These are phyloP conservation scores for Fusarium sp. DNA, from an alignment of 2,329 filamentous ascomycete genomes.

Conservation along the genomic window DNA sequence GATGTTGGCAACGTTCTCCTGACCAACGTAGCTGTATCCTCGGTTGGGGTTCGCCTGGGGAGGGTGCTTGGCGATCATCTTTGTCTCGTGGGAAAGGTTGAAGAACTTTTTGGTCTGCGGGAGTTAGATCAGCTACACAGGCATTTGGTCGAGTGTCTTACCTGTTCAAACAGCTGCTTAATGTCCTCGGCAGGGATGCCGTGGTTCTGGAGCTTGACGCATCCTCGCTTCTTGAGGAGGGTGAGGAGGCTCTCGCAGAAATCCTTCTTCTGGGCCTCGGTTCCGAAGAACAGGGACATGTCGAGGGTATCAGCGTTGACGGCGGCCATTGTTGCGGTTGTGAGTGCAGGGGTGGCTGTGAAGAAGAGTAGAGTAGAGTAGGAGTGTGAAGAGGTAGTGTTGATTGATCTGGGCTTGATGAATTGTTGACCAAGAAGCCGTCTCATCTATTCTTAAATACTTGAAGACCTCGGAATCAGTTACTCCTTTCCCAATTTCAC, in stretches of 20 bases:
- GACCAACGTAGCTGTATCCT: conserved; percentile 51
- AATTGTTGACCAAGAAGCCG: not conserved
- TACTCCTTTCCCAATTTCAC: conserved; percentile 14
- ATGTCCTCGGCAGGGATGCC: conserved; percentile 39
- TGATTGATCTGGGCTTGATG: conserved; percentile 4
- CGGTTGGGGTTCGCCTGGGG: conserved; percentile 51
- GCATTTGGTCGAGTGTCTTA: not conserved
- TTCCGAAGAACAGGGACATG: conserved; percentile 47
- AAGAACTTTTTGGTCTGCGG: conserved; percentile 47
- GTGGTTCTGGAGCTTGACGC: conserved; percentile 45
- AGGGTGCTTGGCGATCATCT: conserved; percentile 49
- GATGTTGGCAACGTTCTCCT: conserved; percentile 51
- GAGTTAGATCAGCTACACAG: not conserved
- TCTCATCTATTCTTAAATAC: conserved; percentile 14
- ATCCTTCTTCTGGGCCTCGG: conserved; percentile 35
- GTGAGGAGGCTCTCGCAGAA: conserved; percentile 42
- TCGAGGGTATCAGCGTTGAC: conserved; percentile 40
- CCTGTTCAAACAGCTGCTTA: conserved; percentile 35
- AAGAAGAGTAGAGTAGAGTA: no score
- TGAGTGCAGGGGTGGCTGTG: not conserved
- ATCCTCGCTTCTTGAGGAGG: conserved; percentile 37
- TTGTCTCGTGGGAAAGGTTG: conserved; percentile 45
- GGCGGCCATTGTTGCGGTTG: conserved; percentile 19
- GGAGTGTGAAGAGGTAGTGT: not conserved
- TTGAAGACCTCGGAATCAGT: conserved; percentile 17